Conservation (phyloP, 2,329 filamentous ascomycete genomes). For the Neofusicoccum laricinum region DNA sequence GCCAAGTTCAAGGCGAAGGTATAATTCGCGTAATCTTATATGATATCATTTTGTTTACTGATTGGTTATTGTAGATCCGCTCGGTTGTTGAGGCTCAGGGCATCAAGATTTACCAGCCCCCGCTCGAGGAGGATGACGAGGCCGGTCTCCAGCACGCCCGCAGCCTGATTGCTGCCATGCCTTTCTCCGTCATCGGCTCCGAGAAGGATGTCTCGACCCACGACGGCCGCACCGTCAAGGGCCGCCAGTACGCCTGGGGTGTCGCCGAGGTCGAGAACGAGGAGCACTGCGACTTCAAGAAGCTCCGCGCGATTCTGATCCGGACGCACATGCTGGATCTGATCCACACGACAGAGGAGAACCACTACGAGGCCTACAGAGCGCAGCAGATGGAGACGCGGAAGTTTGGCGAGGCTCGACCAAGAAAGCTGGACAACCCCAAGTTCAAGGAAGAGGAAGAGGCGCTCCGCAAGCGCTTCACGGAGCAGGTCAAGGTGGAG, state of each 20-base stretch:
- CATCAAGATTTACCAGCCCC: slow-evolving; percentile 99
- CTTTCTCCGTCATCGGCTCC: slow-evolving; percentile 96
- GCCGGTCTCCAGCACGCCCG: slow-evolving; percentile 92
- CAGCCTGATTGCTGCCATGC: slow-evolving; percentile 93
- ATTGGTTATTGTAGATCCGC: slow-evolving; percentile 63
- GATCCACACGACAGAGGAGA: slow-evolving; percentile 98
- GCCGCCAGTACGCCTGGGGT: slow-evolving; percentile 98
- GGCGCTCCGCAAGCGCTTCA: slow-evolving; percentile 96
- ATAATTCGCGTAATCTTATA: slow-evolving; percentile 37
- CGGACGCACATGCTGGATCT: slow-evolving; percentile 99
- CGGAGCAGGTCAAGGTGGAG: slow-evolving; percentile 99
- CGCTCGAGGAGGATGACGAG: slow-evolving; percentile 97
- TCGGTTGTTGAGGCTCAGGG: slow-evolving; percentile 96
- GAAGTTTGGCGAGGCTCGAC: slow-evolving; percentile 97
- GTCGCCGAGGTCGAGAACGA: slow-evolving; percentile 99
- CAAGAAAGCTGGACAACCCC: slow-evolving; percentile 98
- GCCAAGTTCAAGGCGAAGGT: slow-evolving; percentile 94
- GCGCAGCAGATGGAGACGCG: slow-evolving; percentile 99
- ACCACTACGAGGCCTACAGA: slow-evolving; percentile 98
- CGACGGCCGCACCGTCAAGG: slow-evolving; percentile 96
- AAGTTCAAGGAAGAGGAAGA: slow-evolving; percentile 99
- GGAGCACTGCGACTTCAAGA: slow-evolving; percentile 99
- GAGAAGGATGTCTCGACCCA: slow-evolving; percentile 98
- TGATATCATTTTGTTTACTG: slow-evolving; percentile 8
- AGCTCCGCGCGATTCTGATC: slow-evolving; percentile 97